Conservation (phyloP, 208 protist genomes). For the Acanthamoeba castellanii region DNA sequence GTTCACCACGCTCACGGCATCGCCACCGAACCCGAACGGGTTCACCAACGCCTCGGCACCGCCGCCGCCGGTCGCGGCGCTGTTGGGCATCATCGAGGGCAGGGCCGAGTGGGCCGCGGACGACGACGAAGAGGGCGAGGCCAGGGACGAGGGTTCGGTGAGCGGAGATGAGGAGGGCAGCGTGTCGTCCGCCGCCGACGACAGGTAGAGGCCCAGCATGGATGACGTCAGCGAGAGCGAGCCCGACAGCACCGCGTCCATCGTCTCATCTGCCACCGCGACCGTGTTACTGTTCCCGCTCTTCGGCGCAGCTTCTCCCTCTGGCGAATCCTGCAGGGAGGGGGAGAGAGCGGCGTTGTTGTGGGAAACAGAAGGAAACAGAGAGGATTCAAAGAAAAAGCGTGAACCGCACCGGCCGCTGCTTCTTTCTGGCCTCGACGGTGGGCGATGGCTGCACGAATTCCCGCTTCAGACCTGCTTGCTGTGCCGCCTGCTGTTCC, state of each 20-base stretch:
- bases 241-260: neutral
- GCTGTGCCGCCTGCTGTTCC: neutral
- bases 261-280: neutral
- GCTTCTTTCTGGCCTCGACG: neutral
- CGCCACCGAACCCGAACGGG: neutral
- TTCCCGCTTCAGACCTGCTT: neutral
- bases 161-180: neutral
- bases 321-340: neutral
- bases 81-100: neutral
- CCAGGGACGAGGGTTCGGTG: neutral
- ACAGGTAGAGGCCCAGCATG: conserved; percentile 37
- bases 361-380: neutral
- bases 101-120: neutral
- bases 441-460: neutral
- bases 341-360: neutral
- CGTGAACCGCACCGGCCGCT: neutral
- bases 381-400: neutral
- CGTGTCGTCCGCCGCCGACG: neutral
- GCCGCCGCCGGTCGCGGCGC: neutral
- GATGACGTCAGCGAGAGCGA: conserved; percentile 32
- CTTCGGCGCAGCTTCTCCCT: neutral
- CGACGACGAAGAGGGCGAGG: neutral
- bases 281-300: neutral
- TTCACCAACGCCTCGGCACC: neutral
- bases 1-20: neutral